phyloP scores from a whole-genome alignment of 352 stramenopile species.

The Blastocystis sp. region DNA sequence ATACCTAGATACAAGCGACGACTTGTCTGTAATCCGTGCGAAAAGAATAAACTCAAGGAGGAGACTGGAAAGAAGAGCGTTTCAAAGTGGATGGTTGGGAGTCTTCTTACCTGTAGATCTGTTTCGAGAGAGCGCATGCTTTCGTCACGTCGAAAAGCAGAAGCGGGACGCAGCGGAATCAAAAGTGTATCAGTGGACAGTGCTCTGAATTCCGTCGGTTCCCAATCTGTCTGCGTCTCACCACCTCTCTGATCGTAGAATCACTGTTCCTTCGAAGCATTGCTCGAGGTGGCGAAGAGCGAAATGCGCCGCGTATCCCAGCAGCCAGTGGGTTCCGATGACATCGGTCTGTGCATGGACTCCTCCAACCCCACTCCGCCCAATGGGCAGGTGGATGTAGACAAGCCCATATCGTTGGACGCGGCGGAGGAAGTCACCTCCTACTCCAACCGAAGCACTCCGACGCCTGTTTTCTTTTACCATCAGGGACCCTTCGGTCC shows the following conservation, averaged over 20 bases:
- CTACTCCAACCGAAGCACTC: not conserved
- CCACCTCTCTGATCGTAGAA: not conserved
- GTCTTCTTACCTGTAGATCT: not conserved
- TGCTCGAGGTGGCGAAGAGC: not conserved
- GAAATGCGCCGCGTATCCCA: conserved; percentile 5
- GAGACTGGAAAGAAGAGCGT: conserved; percentile 20
- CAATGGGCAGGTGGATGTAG: not conserved
- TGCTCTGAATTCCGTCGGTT: not conserved
- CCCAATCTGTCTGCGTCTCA: not conserved
- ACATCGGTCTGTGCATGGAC: conserved; percentile 23
- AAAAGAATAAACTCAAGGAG: conserved; percentile 57
- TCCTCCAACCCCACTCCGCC: not conserved
- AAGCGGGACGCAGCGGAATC: not conserved
- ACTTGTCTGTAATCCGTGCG: conserved; percentile 46
- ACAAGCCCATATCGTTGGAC: not conserved
- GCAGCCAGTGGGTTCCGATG: not conserved
- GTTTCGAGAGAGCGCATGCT: not conserved
- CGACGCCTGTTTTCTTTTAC: not conserved
- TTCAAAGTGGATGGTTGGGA: not conserved
- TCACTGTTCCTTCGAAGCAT: conserved; percentile 14
- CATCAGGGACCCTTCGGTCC: not conserved
- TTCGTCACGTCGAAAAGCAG: not conserved
- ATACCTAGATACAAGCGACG: conserved; percentile 30
- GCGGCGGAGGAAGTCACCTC: not conserved
- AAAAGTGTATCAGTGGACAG: conserved; percentile 25